phyloP scores from a whole-genome alignment of 345 rosid genomes.

The Lepidium didymum region DNA sequence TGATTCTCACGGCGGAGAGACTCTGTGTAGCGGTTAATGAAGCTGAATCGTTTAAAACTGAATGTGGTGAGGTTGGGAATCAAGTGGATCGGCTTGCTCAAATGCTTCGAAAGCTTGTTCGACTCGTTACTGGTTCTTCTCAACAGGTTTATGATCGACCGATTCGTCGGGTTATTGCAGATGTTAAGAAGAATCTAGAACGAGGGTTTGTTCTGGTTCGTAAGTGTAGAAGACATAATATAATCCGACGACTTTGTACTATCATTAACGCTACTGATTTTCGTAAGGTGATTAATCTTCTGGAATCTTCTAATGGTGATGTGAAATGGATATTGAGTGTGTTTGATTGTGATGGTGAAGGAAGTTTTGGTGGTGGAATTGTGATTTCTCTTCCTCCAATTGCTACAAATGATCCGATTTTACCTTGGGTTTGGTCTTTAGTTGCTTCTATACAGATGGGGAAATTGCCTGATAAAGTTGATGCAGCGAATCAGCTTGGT shows the following conservation, averaged over 20 bases:
- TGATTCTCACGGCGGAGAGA: conserved; percentile 50
- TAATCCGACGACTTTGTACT: conserved; percentile 52
- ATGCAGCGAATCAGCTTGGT: conserved; percentile 69
- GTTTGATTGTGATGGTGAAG: conserved; percentile 41
- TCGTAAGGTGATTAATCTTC: conserved; percentile 45
- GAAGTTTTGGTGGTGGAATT: conserved; percentile 45
- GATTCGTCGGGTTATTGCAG: conserved; percentile 57
- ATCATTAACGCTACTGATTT: conserved; percentile 72
- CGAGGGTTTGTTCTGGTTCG: conserved; percentile 53
- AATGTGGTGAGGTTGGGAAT: conserved; percentile 49
- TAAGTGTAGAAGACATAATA: conserved; percentile 63
- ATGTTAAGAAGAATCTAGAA: conserved; percentile 51
- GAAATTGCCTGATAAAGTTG: conserved; percentile 45
- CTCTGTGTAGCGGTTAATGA: conserved; percentile 55
- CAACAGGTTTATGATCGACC: conserved; percentile 82
- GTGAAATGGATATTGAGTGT: conserved; percentile 66
- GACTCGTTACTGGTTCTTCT: conserved; percentile 33
- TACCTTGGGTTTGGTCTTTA: conserved; percentile 88
- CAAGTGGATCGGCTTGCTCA: conserved; percentile 57
- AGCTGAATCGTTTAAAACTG: conserved; percentile 50
- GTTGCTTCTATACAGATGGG: conserved; percentile 57
- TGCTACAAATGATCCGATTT: conserved; percentile 81
- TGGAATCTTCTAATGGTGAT: conserved; percentile 85
- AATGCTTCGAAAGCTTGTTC: conserved; percentile 53
- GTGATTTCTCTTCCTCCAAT: conserved; percentile 72